A percentile compares a stretch with the other conserved stretches of the same genome.
Conservation (phyloP, 192 early-diverging fungal species). For the Coemansia umbellata region DNA sequence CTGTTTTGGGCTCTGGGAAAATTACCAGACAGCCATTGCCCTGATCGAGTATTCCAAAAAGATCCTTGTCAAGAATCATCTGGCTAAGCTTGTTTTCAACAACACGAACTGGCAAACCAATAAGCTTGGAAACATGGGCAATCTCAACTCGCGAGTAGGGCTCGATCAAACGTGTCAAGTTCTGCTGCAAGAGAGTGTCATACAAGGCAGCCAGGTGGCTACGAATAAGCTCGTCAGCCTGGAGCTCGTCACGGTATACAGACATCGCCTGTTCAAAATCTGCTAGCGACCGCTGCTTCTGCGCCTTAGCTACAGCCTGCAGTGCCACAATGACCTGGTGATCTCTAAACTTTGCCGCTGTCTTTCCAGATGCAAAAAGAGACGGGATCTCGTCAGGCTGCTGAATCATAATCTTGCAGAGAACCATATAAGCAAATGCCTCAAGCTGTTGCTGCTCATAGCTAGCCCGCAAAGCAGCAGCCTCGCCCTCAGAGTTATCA, state of each 20-base stretch:
- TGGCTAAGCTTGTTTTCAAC: slow-evolving; percentile 97
- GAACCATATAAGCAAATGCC: slow-evolving; percentile 96
- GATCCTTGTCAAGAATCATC: slow-evolving; percentile 98
- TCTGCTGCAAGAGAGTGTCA: slow-evolving; percentile 95
- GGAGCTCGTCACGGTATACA: slow-evolving; percentile 82
- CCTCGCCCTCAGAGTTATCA: slow-evolving; percentile 1
- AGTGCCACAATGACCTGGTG: slow-evolving; percentile 89
- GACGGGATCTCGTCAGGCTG: slow-evolving; percentile 92
- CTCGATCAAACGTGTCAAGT: slow-evolving; percentile 95
- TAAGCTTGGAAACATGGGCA: slow-evolving; percentile 86
- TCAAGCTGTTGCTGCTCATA: slow-evolving; percentile 68
- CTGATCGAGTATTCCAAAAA: slow-evolving; percentile 95
- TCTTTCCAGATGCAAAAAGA: slow-evolving; percentile 85
- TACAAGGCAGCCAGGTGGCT: slow-evolving; percentile 89
- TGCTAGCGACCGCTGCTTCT: slow-evolving; percentile 93
- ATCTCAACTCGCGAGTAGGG: slow-evolving; percentile 98
- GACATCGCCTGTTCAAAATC: slow-evolving; percentile 93
- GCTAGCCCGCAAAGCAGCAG: background rate
- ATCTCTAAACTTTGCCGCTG: slow-evolving; percentile 78
- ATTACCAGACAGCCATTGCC: slow-evolving; percentile 93
- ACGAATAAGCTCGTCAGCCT: slow-evolving; percentile 91
- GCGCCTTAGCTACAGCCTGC: slow-evolving; percentile 89
- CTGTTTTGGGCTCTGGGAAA: slow-evolving; percentile 83
- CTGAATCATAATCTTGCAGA: slow-evolving; percentile 99
- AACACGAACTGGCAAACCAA: slow-evolving; percentile 87